Evolutionary conservation across 257 asterid species (phyloP).

Genomic region (Nicotiana attenuata): DNA sequence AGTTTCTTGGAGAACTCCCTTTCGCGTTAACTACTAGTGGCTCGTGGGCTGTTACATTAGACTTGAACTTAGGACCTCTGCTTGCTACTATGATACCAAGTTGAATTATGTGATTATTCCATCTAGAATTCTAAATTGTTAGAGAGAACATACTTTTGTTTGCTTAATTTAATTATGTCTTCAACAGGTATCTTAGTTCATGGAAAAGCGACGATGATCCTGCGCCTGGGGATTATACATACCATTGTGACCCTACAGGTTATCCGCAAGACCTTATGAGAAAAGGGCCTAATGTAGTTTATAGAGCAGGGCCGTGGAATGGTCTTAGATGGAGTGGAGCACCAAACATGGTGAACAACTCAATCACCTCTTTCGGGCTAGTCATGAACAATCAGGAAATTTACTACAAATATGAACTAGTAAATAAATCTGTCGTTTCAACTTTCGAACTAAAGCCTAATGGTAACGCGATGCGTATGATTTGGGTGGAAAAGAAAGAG

Average conservation of each 20-base stretch:
- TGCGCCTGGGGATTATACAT: conserved; percentile 21
- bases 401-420: neutral
- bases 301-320: conserved; percentile 19
- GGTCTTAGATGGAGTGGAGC: conserved; percentile 16
- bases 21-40: neutral
- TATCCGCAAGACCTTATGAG: conserved; percentile 20
- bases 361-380: neutral
- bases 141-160: neutral
- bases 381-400: neutral
- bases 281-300: conserved; percentile 7
- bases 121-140: neutral
- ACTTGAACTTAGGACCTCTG: neutral
- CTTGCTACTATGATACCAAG: neutral
- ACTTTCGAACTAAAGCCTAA: neutral
- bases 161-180: neutral
- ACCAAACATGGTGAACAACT: neutral
- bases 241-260: conserved; percentile 11
- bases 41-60: neutral
- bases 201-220: conserved; percentile 23
- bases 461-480: neutral
- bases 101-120: neutral
- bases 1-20: neutral
- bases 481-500: conserved; percentile 1
- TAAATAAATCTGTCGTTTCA: neutral
- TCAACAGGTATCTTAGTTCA: conserved; percentile 9